Evolutionary conservation across 371 early-diverging fungal genomes (phyloP).

Genomic region (Nematocida sp.): DNA sequence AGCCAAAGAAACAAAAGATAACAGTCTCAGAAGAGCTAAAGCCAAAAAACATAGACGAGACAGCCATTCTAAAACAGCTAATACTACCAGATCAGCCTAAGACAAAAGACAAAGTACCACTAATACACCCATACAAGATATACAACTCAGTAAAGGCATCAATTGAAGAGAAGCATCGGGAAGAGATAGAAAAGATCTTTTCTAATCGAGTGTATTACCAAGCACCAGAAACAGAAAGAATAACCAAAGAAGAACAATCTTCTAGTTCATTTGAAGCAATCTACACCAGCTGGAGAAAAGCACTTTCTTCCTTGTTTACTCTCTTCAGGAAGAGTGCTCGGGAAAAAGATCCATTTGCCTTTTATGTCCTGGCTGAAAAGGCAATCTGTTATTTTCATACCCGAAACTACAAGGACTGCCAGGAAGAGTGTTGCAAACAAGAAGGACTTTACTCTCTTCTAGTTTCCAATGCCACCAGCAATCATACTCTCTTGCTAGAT

Average conservation of each 20-base stretch:
- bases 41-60: not conserved
- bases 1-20: not conserved
- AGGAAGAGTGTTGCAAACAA: not conserved
- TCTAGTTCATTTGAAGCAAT: not conserved
- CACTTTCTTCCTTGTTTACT: constrained; percentile 10
- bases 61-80: constrained; percentile 1
- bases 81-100: not conserved
- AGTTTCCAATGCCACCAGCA: not conserved
- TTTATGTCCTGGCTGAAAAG: constrained; percentile 15
- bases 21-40: not conserved
- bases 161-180: not conserved
- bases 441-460: not conserved
- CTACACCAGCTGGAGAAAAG: constrained; percentile 40
- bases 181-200: constrained; percentile 3
- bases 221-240: constrained; percentile 20
- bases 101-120: not conserved
- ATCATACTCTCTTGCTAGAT: not conserved
- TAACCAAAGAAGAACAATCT: constrained; percentile 8
- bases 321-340: constrained; percentile 9
- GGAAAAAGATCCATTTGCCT: constrained; percentile 11
- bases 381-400: constrained; percentile 30
- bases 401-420: not conserved
- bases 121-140: not conserved
- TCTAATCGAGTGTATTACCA: constrained; percentile 24
- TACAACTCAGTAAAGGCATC: constrained; percentile 7